Percentiles rank a stretch among this genome's conserved stretches.
Evolutionary conservation across 2,329 filamentous ascomycete species (phyloP).

Genomic region (Beauveria medogensis): DNA sequence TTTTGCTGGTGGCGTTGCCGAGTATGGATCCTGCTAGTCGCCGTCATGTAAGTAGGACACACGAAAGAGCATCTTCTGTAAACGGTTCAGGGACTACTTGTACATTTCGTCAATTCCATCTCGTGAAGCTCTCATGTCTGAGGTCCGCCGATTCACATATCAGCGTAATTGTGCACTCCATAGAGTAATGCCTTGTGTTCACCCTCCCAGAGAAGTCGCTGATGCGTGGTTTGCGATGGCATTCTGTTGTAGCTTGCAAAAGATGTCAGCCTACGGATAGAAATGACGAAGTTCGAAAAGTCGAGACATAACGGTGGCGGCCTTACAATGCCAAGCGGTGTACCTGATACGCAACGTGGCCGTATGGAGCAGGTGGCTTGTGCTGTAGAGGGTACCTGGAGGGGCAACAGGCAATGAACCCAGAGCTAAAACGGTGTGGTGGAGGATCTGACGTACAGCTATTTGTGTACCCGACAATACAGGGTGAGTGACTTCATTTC

Average conservation of each 20-base stretch:
- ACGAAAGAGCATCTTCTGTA: neutral
- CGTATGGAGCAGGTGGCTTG: neutral
- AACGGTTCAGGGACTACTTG: neutral
- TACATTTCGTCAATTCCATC: neutral
- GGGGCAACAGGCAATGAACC: neutral
- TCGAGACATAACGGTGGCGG: neutral
- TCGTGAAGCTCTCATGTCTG: neutral
- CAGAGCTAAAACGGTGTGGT: neutral
- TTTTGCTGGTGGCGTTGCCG: conserved; percentile 28
- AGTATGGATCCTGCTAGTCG: conserved; percentile 26
- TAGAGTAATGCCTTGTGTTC: too few species aligned
- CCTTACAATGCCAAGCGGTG: neutral
- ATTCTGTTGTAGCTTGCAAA: too few species aligned
- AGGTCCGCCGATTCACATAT: neutral
- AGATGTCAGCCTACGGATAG: neutral
- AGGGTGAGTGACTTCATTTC: too few species aligned
- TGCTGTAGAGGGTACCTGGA: neutral
- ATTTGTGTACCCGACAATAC: neutral
- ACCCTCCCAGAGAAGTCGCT: too few species aligned
- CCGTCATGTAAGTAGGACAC: neutral
- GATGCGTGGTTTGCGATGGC: too few species aligned
- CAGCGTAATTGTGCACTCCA: neutral
- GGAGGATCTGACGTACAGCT: neutral
- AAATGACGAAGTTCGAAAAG: neutral
- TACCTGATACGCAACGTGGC: neutral